Evolutionary conservation across 148 eudicot genomes (phyloP).

Genomic region (Gaultheria prostrata): DNA sequence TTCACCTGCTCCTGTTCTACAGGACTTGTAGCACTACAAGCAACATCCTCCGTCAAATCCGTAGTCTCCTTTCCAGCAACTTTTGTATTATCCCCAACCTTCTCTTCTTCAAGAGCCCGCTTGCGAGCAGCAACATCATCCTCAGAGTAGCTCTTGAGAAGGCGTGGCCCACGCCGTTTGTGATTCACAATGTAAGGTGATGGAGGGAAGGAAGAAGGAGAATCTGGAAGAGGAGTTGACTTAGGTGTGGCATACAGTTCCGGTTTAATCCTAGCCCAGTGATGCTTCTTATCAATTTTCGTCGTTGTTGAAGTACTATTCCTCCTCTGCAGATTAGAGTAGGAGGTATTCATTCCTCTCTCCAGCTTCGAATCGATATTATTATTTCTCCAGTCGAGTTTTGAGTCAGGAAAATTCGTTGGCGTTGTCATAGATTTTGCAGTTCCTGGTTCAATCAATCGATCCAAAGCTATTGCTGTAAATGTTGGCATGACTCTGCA

Average conservation of each 20-base stretch:
- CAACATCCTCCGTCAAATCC: slow-evolving; percentile 20
- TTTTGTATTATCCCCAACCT: slow-evolving; percentile 19
- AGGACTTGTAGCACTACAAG: slow-evolving; percentile 8
- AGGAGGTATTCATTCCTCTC: slow-evolving; percentile 35
- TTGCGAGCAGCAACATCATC: slow-evolving; percentile 34
- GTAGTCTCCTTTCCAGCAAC: slow-evolving; percentile 27
- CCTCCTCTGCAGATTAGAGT: slow-evolving; percentile 40
- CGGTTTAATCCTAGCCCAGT: slow-evolving; percentile 62
- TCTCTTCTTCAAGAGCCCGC: slow-evolving; percentile 23
- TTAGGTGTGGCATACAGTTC: slow-evolving; percentile 80
- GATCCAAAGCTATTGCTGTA: slow-evolving; percentile 69
- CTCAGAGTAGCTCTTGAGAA: slow-evolving; percentile 66
- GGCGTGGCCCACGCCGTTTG: slow-evolving; percentile 88
- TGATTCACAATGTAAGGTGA: slow-evolving; percentile 86
- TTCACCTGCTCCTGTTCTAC: slow-evolving; percentile 23
- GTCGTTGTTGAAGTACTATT: slow-evolving; percentile 28
- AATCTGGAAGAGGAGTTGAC: slow-evolving; percentile 77
- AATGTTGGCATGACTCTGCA: slow-evolving; percentile 75
- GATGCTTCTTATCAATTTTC: slow-evolving; percentile 35
- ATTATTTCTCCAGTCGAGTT: slow-evolving; percentile 42
- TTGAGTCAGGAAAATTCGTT: slow-evolving; percentile 28
- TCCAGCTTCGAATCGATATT: slow-evolving; percentile 19
- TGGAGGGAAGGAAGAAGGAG: slow-evolving; percentile 75
- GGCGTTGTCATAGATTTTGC: slow-evolving; percentile 41
- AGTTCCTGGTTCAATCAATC: slow-evolving; percentile 62